Conservation (phyloP, 768 basidiomycete genomes). For the Sporobolomyces roseus region DNA sequence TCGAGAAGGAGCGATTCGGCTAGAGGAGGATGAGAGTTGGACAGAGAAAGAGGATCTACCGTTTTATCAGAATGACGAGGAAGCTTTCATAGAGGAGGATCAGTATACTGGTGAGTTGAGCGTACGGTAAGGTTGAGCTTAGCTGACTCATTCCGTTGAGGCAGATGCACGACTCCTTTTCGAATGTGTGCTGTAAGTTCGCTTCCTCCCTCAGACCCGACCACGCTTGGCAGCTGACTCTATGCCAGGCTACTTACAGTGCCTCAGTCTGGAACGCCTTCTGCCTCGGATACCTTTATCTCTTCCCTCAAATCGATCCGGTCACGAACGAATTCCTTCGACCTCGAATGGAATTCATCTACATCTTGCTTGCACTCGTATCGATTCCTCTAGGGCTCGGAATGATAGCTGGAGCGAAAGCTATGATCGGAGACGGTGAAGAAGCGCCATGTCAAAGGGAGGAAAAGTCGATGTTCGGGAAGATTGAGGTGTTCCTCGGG, state of each 20-base stretch:
- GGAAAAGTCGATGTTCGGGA: not conserved
- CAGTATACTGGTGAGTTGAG: conserved; percentile 2
- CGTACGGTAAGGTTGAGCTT: no score
- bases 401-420: conserved; percentile 1
- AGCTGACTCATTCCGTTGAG: not conserved
- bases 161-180: conserved; percentile 1
- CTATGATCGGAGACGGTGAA: not conserved
- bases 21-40: not conserved
- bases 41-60: not conserved
- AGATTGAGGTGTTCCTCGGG: not conserved
- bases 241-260: not conserved
- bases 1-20: conserved; percentile 4
- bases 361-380: not conserved
- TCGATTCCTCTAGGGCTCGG: not conserved
- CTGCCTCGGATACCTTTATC: conserved; percentile 2
- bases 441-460: not conserved
- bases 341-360: not conserved
- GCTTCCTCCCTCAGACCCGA: not conserved
- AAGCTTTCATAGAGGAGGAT: not conserved
- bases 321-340: not conserved
- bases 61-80: not conserved
- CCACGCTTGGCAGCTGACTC: not conserved
- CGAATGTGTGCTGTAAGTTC: conserved; percentile 11
- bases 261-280: conserved; percentile 3
- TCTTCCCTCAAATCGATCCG: not conserved